Conservation (phyloP, 257 asterid genomes). For the Penstemon newberryi region DNA sequence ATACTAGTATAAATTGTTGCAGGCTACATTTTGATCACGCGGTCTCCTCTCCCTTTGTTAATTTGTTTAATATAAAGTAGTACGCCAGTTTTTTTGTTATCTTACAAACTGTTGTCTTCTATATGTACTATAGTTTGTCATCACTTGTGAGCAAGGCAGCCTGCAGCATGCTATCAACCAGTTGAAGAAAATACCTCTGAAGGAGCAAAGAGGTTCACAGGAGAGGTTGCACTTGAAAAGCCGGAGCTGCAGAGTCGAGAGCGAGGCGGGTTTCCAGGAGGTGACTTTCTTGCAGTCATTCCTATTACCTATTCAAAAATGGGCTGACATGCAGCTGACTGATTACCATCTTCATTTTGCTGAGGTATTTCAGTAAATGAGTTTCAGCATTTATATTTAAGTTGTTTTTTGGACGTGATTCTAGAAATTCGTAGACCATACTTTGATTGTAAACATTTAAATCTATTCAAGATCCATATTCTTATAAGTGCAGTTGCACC, state of each 20-base stretch:
- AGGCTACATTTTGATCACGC: slow-evolving; percentile 8
- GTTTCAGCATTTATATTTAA: slow-evolving; percentile 18
- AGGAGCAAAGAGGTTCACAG: slow-evolving; percentile 95
- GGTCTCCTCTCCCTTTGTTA: slow-evolving; percentile 9
- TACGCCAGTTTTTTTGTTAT: slow-evolving; percentile 12
- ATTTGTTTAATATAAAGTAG: too few species aligned
- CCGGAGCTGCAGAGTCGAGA: slow-evolving; percentile 75
- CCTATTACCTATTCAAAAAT: slow-evolving; percentile 75
- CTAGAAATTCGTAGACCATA: too few species aligned
- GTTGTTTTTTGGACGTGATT: not conserved
- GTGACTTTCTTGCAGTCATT: slow-evolving; percentile 83
- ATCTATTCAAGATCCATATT: too few species aligned
- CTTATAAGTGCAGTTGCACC: too few species aligned
- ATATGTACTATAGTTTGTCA: slow-evolving; percentile 64
- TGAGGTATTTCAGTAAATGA: slow-evolving; percentile 54
- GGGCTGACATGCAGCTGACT: slow-evolving; percentile 87
- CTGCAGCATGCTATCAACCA: slow-evolving; percentile 76
- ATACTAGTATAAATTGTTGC: not conserved
- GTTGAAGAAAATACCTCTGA: slow-evolving; percentile 85
- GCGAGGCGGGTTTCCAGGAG: slow-evolving; percentile 67
- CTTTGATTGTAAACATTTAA: too few species aligned
- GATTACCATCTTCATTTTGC: slow-evolving; percentile 85
- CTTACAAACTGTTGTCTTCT: slow-evolving; percentile 19
- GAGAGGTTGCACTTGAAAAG: slow-evolving; percentile 91
- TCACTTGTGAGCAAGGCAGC: slow-evolving; percentile 83